Evolutionary conservation across 768 basidiomycete genomes (phyloP).

Genomic region (Mycena sanguinolenta): DNA sequence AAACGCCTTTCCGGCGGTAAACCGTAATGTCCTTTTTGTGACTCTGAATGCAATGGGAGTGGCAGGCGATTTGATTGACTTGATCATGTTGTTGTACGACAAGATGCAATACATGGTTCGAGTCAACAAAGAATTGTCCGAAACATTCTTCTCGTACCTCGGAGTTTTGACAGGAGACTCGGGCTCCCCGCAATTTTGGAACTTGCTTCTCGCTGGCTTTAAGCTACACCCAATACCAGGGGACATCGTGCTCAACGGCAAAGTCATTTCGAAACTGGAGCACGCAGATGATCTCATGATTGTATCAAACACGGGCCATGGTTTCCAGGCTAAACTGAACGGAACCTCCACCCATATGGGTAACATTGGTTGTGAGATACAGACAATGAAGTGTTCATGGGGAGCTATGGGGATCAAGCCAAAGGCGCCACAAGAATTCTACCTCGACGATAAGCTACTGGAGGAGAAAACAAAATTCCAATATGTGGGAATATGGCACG

Average conservation of each 20-base stretch:
- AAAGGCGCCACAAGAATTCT: background rate
- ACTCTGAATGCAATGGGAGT: constrained; percentile 1
- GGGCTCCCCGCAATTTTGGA: constrained; percentile 44
- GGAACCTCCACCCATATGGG: background rate
- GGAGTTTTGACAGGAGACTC: constrained; percentile 47
- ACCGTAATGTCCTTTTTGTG: background rate
- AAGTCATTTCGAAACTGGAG: constrained; percentile 37
- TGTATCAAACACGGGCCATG: constrained; percentile 32
- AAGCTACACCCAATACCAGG: constrained; percentile 24
- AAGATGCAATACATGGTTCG: constrained; percentile 12
- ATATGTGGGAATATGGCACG: constrained; percentile 19
- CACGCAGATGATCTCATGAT: constrained; percentile 46
- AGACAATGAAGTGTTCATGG: background rate
- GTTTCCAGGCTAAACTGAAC: constrained; percentile 31
- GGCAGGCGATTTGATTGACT: background rate
- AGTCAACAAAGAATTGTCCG: background rate
- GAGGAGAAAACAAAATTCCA: constrained; percentile 35
- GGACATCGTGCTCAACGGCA: constrained; percentile 34
- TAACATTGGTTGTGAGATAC: constrained; percentile 20
- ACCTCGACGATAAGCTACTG: background rate
- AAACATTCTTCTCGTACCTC: constrained; percentile 37
- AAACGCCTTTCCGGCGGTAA: constrained; percentile 2
- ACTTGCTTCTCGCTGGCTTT: constrained; percentile 40
- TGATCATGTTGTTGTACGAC: constrained; percentile 1
- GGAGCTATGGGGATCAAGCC: constrained; percentile 4